These are phyloP conservation scores for Rhizophagus sp. DNA, from an alignment of 192 early-diverging fungal species.

Conservation along the genomic window DNA sequence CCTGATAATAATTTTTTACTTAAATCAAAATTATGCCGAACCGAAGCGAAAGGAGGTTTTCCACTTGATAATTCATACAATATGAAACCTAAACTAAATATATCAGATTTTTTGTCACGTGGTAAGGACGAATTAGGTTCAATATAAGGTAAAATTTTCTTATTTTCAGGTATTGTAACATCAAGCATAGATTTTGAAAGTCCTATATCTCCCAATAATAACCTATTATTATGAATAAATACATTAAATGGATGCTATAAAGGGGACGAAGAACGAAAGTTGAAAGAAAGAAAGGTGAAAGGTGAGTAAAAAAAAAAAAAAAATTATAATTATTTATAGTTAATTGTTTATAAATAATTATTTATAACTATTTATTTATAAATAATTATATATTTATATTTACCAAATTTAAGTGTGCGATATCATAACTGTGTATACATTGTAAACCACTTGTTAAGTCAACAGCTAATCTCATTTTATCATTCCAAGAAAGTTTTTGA, in stretches of 20 bases:
- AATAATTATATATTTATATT: too few relatives aligned
- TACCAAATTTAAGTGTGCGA: background rate
- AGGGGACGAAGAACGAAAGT: too few relatives aligned
- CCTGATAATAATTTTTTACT: constrained; percentile 30
- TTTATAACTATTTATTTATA: too few relatives aligned
- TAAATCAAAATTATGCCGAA: background rate
- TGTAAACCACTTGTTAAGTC: constrained; percentile 11
- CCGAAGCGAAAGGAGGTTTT: background rate
- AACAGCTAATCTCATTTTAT: background rate
- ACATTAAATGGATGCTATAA: constrained; percentile 1
- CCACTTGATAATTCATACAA: constrained; percentile 14
- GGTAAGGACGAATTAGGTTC: background rate
- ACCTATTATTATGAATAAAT: background rate
- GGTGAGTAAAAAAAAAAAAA: too few relatives aligned
- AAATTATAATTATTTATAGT: too few relatives aligned
- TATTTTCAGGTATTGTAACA: background rate
- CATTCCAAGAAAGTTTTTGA: constrained; percentile 5
- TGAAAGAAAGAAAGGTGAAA: too few relatives aligned
- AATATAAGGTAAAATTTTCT: background rate
- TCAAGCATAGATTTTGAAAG: background rate
- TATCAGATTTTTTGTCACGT: constrained; percentile 7
- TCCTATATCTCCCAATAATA: background rate
- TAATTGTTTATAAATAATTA: too few relatives aligned
- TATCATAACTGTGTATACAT: background rate
- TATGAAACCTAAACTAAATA: constrained; percentile 11